Percentiles rank a stretch among this genome's conserved stretches.
Conservation (phyloP, 2,329 filamentous ascomycete species). For the Celoporthe dispersa region DNA sequence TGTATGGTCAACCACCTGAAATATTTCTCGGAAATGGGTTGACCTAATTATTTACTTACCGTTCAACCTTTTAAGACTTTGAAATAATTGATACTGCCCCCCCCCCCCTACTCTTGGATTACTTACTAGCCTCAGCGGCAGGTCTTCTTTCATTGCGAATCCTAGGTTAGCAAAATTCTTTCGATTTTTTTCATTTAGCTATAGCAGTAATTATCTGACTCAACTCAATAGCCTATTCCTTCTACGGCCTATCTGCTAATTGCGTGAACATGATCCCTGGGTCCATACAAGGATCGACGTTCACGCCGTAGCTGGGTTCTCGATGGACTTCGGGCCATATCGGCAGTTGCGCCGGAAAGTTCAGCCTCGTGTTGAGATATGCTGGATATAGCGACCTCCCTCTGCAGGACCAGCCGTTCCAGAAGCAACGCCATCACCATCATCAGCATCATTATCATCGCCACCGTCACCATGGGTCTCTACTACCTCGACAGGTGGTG, state of each 20-base stretch:
- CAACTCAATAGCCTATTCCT: slow-evolving; percentile 22
- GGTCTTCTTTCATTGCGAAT: not conserved
- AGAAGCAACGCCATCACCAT: not conserved
- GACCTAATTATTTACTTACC: too few relatives aligned
- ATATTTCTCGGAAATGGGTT: too few relatives aligned
- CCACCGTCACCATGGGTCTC: slow-evolving; percentile 26
- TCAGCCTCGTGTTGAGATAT: slow-evolving; percentile 12
- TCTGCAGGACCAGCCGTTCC: not conserved
- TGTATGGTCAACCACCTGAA: too few relatives aligned
- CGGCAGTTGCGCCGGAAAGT: slow-evolving; percentile 14
- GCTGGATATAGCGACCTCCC: slow-evolving; percentile 12
- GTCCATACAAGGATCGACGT: slow-evolving; percentile 13
- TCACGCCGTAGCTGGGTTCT: slow-evolving; percentile 12
- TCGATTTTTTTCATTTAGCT: too few relatives aligned
- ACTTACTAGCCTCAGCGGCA: not conserved
- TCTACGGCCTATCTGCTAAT: slow-evolving; percentile 18
- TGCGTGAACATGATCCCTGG: slow-evolving; percentile 21
- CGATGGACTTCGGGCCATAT: slow-evolving; percentile 19
- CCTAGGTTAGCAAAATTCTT: too few relatives aligned
- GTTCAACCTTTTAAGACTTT: too few relatives aligned
- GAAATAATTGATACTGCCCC: too few relatives aligned
- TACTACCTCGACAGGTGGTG: slow-evolving; percentile 14
- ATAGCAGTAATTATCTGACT: slow-evolving; percentile 9
- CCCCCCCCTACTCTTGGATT: too few relatives aligned
- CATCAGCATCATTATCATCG: slow-evolving; percentile 1